These are phyloP conservation scores for Globisporangium apiculatum DNA, from an alignment of 352 stramenopile species.

Conservation along the genomic window DNA sequence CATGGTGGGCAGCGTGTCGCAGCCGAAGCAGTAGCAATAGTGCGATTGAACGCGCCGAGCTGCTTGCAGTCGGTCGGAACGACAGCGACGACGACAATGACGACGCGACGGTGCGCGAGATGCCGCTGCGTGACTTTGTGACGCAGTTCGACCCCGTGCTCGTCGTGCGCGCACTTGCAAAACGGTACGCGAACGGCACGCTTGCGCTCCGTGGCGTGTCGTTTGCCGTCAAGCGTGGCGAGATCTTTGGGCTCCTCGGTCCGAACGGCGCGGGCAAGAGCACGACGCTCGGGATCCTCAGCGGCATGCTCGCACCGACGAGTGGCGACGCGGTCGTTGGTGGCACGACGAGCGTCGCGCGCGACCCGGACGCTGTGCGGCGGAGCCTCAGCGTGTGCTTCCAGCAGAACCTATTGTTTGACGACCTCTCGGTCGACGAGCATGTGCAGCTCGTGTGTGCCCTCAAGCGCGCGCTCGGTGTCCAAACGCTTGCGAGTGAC, in stretches of 20 bases:
- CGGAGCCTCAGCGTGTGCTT: conserved; percentile 76
- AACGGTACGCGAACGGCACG: conserved; percentile 71
- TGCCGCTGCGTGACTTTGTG: conserved; percentile 48
- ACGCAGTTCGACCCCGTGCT: conserved; percentile 47
- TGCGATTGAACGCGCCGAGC: conserved; percentile 16
- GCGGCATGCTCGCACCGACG: conserved; percentile 40
- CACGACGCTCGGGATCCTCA: conserved; percentile 74
- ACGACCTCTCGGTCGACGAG: conserved; percentile 74
- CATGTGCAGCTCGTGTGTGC: conserved; percentile 26
- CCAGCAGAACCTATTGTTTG: conserved; percentile 81
- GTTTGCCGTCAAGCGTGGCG: conserved; percentile 64
- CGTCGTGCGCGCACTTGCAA: conserved; percentile 49
- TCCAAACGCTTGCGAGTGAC: conserved; percentile 24
- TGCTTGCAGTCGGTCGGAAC: conserved; percentile 4
- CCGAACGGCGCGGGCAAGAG: conserved; percentile 80
- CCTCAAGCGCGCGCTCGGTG: conserved; percentile 68
- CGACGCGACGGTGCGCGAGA: conserved; percentile 63
- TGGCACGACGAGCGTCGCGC: conserved; percentile 50
- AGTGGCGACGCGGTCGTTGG: conserved; percentile 51
- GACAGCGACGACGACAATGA: conserved; percentile 12
- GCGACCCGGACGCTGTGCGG: conserved; percentile 75
- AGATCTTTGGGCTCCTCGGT: conserved; percentile 68
- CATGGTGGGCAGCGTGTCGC: background rate
- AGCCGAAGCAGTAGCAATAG: background rate
- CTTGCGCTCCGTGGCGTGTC: conserved; percentile 77